Base-by-base conservation (phyloP, 2,329 filamentous ascomycete species). In the Talaromyces pinophilus region DNA sequence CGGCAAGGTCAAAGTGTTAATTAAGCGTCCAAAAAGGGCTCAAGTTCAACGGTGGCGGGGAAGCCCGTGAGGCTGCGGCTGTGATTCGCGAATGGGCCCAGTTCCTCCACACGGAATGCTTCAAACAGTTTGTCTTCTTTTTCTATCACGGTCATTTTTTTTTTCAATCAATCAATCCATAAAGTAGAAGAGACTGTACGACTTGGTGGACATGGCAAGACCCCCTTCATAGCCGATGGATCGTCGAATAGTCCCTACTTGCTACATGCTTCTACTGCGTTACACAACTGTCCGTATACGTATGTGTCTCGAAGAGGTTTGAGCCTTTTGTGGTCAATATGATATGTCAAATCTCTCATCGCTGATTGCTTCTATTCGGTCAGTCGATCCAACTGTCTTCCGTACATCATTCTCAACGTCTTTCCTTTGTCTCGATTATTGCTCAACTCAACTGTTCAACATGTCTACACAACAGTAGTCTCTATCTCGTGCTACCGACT, bases 11-110 rank as follows among this genome's bases (percentile, higher is more conserved):
- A 33, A 7, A 46, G 38, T 48, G 25, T 44, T 15, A 13, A 35
- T 33, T 25, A 11, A 40, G 19, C 8, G 17, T 46, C 57, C 38
- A 5, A 19, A 50, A 28, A 44, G 2, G 30, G 52, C 28, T 61
- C 42, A 30, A 46, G 42, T 33, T 33, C 25, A 33, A 61, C n/a
- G 46, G 60, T 17, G 46, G 59, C 30, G 60, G 60, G 59, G 59
- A 48, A 35, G 40, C 59, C 28, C 30, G 59, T 54, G 30, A 33
- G 30, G 30, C 30, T 33, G 30, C 8, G 30, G 30, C 30, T 33
- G 30, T 33, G 46, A 61, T 52, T 52, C 33, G 60, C 13, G 42
- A 38, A 35, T 62, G 28, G 8, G 48, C 15, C 46, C 46, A 7
- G 6, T 25, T 33, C 28, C 17, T 33, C 52, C 17, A 55, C 33